A percentile compares a stretch with the other conserved stretches of the same genome.
Evolutionary conservation across 192 early-diverging fungal genomes (phyloP).

Genomic region (Rhizophagus sp.): DNA sequence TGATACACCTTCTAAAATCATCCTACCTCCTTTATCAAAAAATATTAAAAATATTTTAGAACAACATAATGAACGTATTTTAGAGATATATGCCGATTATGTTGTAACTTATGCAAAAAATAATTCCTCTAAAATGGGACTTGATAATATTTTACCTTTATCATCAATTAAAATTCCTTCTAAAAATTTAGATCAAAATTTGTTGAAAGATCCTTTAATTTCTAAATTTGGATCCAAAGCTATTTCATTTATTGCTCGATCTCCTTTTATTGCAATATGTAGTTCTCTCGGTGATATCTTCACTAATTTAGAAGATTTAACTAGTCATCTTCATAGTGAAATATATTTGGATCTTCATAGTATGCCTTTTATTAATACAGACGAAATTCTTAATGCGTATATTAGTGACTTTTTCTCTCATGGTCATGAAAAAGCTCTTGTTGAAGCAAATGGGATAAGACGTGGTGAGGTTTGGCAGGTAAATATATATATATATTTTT

Average conservation of each 20-base stretch:
- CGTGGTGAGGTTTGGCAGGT: slow-evolving; percentile 30
- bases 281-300: slow-evolving; percentile 16
- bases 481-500: background rate
- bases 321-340: slow-evolving; percentile 14
- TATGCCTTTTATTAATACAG: slow-evolving; percentile 7
- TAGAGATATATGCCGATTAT: slow-evolving; percentile 27
- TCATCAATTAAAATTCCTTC: slow-evolving; percentile 23
- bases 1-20: slow-evolving; percentile 18
- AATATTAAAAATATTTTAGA: background rate
- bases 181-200: background rate
- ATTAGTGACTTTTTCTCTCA: slow-evolving; percentile 19
- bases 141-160: slow-evolving; percentile 12
- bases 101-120: slow-evolving; percentile 6
- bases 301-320: slow-evolving; percentile 5
- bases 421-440: slow-evolving; percentile 27
- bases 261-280: slow-evolving; percentile 27
- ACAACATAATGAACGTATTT: slow-evolving; percentile 19
- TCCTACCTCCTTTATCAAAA: background rate
- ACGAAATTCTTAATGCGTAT: slow-evolving; percentile 22
- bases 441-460: slow-evolving; percentile 30
- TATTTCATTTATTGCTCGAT: slow-evolving; percentile 20
- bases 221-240: background rate
- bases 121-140: background rate
- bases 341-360: slow-evolving; percentile 24
- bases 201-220: background rate